These are phyloP conservation scores for Teunomyces stri DNA, from an alignment of 805 yeast genomes.

Conservation along the genomic window DNA sequence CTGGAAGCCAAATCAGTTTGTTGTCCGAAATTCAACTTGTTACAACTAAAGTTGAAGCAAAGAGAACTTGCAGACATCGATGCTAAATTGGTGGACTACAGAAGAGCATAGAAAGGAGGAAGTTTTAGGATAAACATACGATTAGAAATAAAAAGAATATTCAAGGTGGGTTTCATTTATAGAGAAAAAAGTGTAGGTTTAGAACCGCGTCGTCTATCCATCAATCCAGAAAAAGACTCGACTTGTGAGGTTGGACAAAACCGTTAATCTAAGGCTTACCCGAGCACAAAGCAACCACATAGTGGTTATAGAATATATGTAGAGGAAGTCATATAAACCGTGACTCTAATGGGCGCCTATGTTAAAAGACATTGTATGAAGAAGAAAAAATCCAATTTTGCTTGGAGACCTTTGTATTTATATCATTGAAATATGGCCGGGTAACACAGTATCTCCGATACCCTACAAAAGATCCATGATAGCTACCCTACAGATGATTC, in stretches of 20 bases:
- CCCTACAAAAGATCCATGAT: neutral
- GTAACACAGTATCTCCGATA: slow-evolving; percentile 3
- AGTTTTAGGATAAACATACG: neutral
- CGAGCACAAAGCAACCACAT: slow-evolving; percentile 77
- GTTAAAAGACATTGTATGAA: slow-evolving; percentile 41
- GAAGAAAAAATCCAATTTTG: slow-evolving; percentile 18
- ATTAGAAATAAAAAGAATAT: neutral
- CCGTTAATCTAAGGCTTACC: slow-evolving; percentile 80
- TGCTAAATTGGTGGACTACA: slow-evolving; percentile 42
- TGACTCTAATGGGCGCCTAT: slow-evolving; percentile 87
- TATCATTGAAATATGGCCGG: slow-evolving; percentile 7
- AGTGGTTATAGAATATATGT: slow-evolving; percentile 46
- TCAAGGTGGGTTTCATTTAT: neutral
- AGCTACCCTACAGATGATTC: too few species aligned
- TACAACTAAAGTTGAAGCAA: slow-evolving; percentile 65
- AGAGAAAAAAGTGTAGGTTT: slow-evolving; percentile 50
- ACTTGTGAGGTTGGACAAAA: slow-evolving; percentile 54
- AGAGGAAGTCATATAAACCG: slow-evolving; percentile 51
- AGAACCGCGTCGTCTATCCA: slow-evolving; percentile 69
- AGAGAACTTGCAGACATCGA: slow-evolving; percentile 55
- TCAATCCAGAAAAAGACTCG: slow-evolving; percentile 44
- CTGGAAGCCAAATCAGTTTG: slow-evolving; percentile 62
- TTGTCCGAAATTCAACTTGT: slow-evolving; percentile 70
- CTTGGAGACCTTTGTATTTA: slow-evolving; percentile 6
- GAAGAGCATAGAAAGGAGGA: slow-evolving; percentile 3